Percentiles rank a stretch among this genome's conserved stretches.
These are phyloP conservation scores for Hypoxylon subgilvum DNA, from an alignment of 495 filamentous ascomycete species.

Conservation along the genomic window DNA sequence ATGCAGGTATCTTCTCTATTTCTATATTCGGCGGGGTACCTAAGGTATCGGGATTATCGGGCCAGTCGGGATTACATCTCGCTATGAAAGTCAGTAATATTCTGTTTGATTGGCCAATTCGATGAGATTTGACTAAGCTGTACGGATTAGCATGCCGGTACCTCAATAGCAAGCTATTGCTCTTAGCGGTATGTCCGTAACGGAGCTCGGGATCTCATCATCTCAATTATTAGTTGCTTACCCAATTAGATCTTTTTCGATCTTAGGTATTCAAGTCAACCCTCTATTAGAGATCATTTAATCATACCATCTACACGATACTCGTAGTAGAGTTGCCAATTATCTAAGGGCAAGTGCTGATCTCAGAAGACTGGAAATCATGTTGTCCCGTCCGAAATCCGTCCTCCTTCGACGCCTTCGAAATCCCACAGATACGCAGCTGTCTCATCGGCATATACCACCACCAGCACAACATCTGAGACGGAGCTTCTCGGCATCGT, in stretches of 20 bases:
- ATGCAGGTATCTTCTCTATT: constrained; percentile 1
- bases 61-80: constrained; percentile 21
- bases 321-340: too few species aligned
- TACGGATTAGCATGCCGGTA: too few species aligned
- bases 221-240: constrained; percentile 14
- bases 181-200: neutral
- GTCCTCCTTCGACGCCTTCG: constrained; percentile 18
- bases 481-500: constrained; percentile 24
- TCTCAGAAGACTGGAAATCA: neutral
- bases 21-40: constrained; percentile 25
- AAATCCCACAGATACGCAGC: constrained; percentile 1
- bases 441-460: constrained; percentile 4
- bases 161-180: too few species aligned
- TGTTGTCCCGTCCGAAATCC: constrained; percentile 15
- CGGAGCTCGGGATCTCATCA: neutral
- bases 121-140: too few species aligned
- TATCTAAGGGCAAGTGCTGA: neutral
- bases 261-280: neutral
- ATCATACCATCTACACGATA: too few species aligned
- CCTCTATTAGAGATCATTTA: too few species aligned
- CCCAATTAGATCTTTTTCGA: constrained; percentile 18
- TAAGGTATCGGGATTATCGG: neutral
- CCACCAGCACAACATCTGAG: neutral
- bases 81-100: too few species aligned
- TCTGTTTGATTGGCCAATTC: constrained; percentile 24